phyloP scores from a whole-genome alignment of 2,329 filamentous ascomycete species.

The Colletotrichum phormii region DNA sequence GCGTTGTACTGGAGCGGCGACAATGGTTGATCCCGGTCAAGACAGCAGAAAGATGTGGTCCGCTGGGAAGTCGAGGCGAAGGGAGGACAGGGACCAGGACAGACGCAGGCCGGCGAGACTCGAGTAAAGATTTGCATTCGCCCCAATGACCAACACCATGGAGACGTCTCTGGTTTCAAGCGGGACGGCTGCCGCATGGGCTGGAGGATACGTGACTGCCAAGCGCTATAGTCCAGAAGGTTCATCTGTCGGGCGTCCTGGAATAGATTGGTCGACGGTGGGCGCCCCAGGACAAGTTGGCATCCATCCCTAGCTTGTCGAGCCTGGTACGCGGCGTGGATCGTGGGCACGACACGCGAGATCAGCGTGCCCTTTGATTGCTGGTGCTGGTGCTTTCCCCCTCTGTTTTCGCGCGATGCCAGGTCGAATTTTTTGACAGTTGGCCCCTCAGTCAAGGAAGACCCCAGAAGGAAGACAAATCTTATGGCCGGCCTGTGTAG shows the following conservation, averaged over 20 bases:
- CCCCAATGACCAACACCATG: constrained; percentile 35
- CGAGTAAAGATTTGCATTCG: constrained; percentile 37
- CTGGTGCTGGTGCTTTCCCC: constrained; percentile 23
- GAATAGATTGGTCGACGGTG: constrained; percentile 29
- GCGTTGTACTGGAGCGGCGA: constrained; percentile 25
- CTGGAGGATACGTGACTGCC: constrained; percentile 38
- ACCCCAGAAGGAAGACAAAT: constrained; percentile 36
- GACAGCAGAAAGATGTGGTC: constrained; percentile 29
- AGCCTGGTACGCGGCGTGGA: constrained; percentile 10
- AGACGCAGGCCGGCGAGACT: constrained; percentile 31
- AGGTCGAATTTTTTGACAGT: constrained; percentile 33
- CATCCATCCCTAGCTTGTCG: constrained; percentile 24
- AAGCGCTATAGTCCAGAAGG: constrained; percentile 34
- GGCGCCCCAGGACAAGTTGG: constrained; percentile 22
- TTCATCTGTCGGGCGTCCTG: constrained; percentile 33
- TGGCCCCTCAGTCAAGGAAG: constrained; percentile 37
- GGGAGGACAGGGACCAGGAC: constrained; percentile 37
- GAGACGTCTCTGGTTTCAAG: constrained; percentile 37
- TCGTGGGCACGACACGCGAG: constrained; percentile 13
- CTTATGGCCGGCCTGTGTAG: constrained; percentile 23
- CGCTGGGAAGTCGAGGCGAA: constrained; percentile 36
- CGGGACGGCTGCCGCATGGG: constrained; percentile 34
- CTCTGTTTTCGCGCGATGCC: constrained; percentile 33
- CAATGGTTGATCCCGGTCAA: constrained; percentile 36
- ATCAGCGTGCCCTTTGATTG: constrained; percentile 35